Base-by-base conservation (phyloP, 2,329 filamentous ascomycete genomes). In the Fusarium armeniacum region DNA sequence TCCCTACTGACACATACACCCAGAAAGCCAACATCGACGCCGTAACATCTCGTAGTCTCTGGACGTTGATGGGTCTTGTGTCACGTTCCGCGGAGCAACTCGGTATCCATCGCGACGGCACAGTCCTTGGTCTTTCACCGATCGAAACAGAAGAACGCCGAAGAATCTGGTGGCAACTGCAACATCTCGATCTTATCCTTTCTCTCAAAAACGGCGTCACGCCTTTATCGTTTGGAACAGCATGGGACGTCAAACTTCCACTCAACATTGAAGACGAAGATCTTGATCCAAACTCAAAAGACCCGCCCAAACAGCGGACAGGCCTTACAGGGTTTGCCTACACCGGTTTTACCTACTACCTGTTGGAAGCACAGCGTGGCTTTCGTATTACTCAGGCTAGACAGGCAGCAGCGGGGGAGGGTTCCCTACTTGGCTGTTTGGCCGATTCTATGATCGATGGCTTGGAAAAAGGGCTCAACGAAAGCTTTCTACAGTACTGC, bases 241-340 rank as follows among this genome's bases (percentile, higher is more conserved):
- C 15, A 1, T 67, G 63, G 58, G 63, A 63, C 2, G 63, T 67
- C 7, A 67, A 30, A 3, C 65, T 67, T 33, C 65, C 65, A 1
- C 44, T 67, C 0, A 67, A 67, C 11, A 67, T 67, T 2, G 63
- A 67, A 36, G 65, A 67, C 7, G n/a, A 13, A 5, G 63, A 67
- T 5, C 35, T 67, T 2, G 26, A 67, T 2, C 47, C 58, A 18
- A 30, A 3, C 4, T 50, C 58, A 0, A 6, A 3, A 8, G 24
- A 4, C 1, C 16, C 30, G 0, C 63, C 63, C 0, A 57, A 28
- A 22, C 47, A 50, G 8, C 33, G 65, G 2, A 5, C 6, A 0
- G 36, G 63, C 0, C 33, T 67, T 1, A 67, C 65, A 2, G 46
- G 16, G 1, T 38, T 63, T 5, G 56, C 65, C 0, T 67, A 63